A percentile compares a stretch with the other conserved stretches of the same genome.
These are phyloP conservation scores for Zoysia pacifica DNA, from an alignment of 176 grass and related monocot species.

Conservation along the genomic window DNA sequence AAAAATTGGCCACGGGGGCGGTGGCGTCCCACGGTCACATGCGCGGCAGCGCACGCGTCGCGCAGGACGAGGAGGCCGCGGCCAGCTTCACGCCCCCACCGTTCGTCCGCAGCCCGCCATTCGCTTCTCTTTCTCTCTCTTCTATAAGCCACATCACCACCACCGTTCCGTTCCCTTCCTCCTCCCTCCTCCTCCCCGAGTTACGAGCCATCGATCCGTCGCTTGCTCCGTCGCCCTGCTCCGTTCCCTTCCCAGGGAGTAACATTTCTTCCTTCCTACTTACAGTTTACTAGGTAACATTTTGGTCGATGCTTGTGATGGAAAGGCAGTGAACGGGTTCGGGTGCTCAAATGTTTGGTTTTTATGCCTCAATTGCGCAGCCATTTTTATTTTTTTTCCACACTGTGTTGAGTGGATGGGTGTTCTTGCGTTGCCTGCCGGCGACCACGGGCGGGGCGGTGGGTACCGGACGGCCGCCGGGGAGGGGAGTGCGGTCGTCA, in stretches of 20 bases:
- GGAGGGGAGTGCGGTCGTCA: no score
- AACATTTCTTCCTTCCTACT: neutral
- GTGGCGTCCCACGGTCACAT: no score
- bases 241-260: conserved; percentile 15
- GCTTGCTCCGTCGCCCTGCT: neutral
- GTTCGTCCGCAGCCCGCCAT: neutral
- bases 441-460: no score
- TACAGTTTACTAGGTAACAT: neutral
- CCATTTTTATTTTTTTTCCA: neutral
- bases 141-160: conserved; percentile 46
- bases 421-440: neutral
- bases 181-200: neutral
- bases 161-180: neutral
- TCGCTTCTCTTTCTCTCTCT: neutral
- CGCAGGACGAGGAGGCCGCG: conserved; percentile 18
- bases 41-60: neutral
- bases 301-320: neutral
- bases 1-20: neutral
- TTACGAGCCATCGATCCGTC: neutral
- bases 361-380: neutral
- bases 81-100: neutral
- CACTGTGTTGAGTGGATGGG: no score
- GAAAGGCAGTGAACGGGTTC: neutral
- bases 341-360: neutral
- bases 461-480: no score